These are phyloP conservation scores for Gentiana straminea DNA, from an alignment of 257 asterid genomes.

Conservation along the genomic window DNA sequence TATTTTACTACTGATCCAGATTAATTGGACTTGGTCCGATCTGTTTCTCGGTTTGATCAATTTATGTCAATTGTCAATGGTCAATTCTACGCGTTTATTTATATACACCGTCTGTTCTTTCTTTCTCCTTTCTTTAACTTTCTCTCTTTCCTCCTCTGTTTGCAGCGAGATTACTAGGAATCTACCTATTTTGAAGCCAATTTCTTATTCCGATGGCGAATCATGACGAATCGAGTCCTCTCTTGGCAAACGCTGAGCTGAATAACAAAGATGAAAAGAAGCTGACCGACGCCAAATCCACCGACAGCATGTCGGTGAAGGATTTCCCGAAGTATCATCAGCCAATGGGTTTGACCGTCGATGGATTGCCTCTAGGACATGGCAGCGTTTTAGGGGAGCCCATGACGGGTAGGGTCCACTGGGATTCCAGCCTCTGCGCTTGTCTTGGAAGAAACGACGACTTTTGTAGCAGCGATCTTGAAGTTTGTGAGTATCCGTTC, in stretches of 20 bases:
- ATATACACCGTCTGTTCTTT: too few species aligned
- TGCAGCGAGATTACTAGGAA: too few species aligned
- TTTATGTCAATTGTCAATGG: too few species aligned
- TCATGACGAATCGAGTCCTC: slow-evolving; percentile 56
- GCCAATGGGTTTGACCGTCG: slow-evolving; percentile 65
- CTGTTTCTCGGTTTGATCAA: too few species aligned
- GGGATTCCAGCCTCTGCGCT: slow-evolving; percentile 36
- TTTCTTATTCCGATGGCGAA: slow-evolving; percentile 32
- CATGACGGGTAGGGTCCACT: slow-evolving; percentile 20
- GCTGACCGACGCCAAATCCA: slow-evolving; percentile 11
- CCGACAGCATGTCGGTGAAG: slow-evolving; percentile 18
- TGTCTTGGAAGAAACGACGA: slow-evolving; percentile 35
- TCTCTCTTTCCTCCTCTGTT: too few species aligned
- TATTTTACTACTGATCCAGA: too few species aligned
- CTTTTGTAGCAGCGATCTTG: slow-evolving; percentile 46
- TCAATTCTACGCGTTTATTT: too few species aligned
- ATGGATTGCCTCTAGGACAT: slow-evolving; percentile 47
- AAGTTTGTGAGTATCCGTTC: slow-evolving; percentile 31
- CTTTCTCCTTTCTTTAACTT: too few species aligned
- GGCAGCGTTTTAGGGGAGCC: slow-evolving; percentile 36
- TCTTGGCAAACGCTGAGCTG: slow-evolving; percentile 22
- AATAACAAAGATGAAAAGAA: slow-evolving; percentile 12
- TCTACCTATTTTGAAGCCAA: too few species aligned
- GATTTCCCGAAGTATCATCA: slow-evolving; percentile 9
- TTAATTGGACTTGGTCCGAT: too few species aligned